Evolutionary conservation across 2,329 filamentous ascomycete genomes (phyloP).

Genomic region (Myotisia sp.): DNA sequence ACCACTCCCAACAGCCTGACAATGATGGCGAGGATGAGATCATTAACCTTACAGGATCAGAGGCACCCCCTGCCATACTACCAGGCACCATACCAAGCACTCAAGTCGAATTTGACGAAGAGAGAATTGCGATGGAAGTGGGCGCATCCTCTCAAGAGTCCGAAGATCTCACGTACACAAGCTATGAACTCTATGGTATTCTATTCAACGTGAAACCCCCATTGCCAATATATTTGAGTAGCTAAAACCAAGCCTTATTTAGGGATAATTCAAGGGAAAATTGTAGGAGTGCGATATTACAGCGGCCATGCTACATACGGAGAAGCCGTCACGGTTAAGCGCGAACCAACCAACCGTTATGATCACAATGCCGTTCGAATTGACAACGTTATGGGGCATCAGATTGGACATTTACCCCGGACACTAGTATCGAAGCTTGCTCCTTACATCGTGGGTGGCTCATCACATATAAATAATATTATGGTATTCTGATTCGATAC

Average conservation of each 20-base stretch:
- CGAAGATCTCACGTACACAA: conserved; percentile 24
- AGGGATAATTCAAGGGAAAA: conserved; percentile 36
- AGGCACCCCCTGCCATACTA: too few species aligned
- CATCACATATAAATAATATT: too few species aligned
- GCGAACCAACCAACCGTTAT: conserved; percentile 56
- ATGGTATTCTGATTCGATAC: conserved; percentile 14
- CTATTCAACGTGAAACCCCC: conserved; percentile 4
- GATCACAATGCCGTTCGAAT: conserved; percentile 66
- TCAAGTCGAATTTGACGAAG: conserved; percentile 22
- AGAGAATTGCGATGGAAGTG: conserved; percentile 22
- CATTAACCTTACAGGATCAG: too few species aligned
- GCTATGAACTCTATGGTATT: conserved; percentile 29
- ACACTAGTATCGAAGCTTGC: conserved; percentile 56
- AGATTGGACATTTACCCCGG: conserved; percentile 67
- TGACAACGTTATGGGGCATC: conserved; percentile 57
- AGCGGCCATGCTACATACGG: conserved; percentile 46
- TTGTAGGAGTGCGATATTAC: conserved; percentile 51
- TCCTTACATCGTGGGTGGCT: conserved; percentile 47
- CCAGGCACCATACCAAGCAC: too few species aligned
- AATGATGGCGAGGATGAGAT: too few species aligned
- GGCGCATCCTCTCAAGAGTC: conserved; percentile 21
- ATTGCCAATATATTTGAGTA: not conserved
- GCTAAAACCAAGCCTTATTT: not conserved
- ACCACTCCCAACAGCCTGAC: too few species aligned
- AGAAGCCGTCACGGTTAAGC: conserved; percentile 47